These are phyloP conservation scores for Diaporthe citriasiana DNA, from an alignment of 2,329 filamentous ascomycete species.

Conservation along the genomic window DNA sequence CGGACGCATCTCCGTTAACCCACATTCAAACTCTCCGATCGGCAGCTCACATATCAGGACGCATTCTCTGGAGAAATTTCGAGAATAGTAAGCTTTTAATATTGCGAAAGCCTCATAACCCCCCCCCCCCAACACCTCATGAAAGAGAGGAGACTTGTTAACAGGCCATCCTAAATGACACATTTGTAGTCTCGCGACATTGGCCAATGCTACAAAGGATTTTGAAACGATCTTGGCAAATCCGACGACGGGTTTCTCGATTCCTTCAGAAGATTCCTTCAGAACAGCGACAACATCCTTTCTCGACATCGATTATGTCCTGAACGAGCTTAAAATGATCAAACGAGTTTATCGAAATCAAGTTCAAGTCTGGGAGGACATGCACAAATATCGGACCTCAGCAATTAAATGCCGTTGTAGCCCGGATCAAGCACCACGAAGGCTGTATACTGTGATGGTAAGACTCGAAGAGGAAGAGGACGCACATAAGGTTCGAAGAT, in stretches of 20 bases:
- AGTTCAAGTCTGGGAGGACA: neutral
- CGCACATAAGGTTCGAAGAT: conserved; percentile 4
- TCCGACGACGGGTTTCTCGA: conserved; percentile 3
- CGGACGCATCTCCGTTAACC: too few species aligned
- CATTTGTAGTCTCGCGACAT: neutral
- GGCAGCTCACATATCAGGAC: conserved; percentile 23
- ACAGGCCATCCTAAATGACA: neutral
- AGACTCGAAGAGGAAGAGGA: conserved; percentile 18
- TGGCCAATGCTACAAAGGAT: neutral
- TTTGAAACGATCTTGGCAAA: conserved; percentile 18
- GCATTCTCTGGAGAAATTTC: conserved; percentile 19
- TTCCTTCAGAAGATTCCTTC: conserved; percentile 21
- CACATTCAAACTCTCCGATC: neutral
- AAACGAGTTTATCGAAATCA: conserved; percentile 22
- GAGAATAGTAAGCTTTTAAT: neutral
- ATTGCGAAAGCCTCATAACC: accelerated
- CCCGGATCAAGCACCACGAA: neutral
- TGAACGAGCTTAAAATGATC: conserved; percentile 11
- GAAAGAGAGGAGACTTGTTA: too few species aligned
- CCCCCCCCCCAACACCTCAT: too few species aligned
- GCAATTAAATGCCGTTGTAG: neutral
- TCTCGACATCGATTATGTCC: neutral
- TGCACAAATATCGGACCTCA: neutral
- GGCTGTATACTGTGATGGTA: neutral
- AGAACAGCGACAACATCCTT: conserved; percentile 11